phyloP scores from a whole-genome alignment of 306 rosid genomes.

The Mimosa bimucronata region DNA sequence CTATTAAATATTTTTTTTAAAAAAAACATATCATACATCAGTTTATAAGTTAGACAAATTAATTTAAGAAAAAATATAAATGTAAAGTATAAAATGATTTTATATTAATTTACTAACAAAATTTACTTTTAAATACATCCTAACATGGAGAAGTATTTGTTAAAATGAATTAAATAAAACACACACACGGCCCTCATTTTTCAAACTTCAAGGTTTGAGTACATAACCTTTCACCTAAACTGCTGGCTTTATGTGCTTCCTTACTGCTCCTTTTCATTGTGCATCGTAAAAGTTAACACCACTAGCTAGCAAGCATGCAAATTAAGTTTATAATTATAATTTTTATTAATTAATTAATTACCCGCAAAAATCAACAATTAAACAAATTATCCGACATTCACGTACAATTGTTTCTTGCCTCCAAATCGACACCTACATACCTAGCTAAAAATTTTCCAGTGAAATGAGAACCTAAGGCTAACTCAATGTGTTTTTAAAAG shows the following conservation, averaged over 20 bases:
- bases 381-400: slow-evolving; percentile 6
- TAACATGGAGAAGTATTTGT: too few species aligned
- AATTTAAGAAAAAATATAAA: too few species aligned
- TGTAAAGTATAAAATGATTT: too few species aligned
- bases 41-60: too few species aligned
- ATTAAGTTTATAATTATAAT: background rate
- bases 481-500: too few species aligned
- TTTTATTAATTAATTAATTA: too few species aligned
- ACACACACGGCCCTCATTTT: background rate
- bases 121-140: too few species aligned
- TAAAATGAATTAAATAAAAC: too few species aligned
- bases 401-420: background rate
- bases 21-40: too few species aligned
- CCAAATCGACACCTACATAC: slow-evolving; percentile 16
- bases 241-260: slow-evolving; percentile 53
- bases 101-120: too few species aligned
- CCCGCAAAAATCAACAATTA: slow-evolving; percentile 37
- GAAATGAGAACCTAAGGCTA: too few species aligned
- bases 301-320: slow-evolving; percentile 28
- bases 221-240: slow-evolving; percentile 50
- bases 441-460: background rate
- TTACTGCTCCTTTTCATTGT: slow-evolving; percentile 40
- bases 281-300: slow-evolving; percentile 25
- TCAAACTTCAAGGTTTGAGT: slow-evolving; percentile 27
- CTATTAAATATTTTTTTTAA: too few species aligned